Conservation (phyloP, 2,329 filamentous ascomycete species). For the Pseudogymnoascus destructans region DNA sequence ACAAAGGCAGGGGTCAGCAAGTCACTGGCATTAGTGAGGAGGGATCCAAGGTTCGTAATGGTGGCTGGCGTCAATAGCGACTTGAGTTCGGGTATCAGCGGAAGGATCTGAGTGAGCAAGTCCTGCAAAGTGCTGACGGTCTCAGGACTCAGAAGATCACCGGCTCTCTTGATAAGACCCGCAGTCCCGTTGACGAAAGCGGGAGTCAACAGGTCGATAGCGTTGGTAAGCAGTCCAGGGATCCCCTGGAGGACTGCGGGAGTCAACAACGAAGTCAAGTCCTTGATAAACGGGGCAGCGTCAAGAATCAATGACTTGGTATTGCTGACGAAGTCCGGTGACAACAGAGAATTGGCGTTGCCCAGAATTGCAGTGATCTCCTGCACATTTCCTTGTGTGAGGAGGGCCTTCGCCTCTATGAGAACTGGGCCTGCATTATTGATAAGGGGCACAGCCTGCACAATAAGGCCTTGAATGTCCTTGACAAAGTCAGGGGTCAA, state of each 20-base stretch:
- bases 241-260: constrained; percentile 21
- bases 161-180: background rate
- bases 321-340: constrained; percentile 4
- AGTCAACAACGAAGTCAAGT: background rate
- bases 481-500: constrained; percentile 8
- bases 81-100: background rate
- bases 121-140: background rate
- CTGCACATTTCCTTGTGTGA: background rate
- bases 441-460: constrained; percentile 24
- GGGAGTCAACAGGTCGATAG: constrained; percentile 27
- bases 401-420: background rate
- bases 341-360: constrained; percentile 6
- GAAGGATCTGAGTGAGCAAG: background rate
- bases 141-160: background rate
- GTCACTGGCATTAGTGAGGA: constrained; percentile 28
- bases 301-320: constrained; percentile 3
- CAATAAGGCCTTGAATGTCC: constrained; percentile 15
- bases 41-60: constrained; percentile 25
- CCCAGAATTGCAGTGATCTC: background rate
- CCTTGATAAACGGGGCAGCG: background rate
- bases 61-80: background rate
- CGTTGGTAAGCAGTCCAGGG: constrained; percentile 27
- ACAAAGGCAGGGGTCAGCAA: constrained; percentile 24
- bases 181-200: constrained; percentile 5
- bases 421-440: constrained; percentile 14